Evolutionary conservation across 1,139 yeast species (phyloP), one percentile per base, ranked within the genome.

Genomic region (Komagataea norvegica): DNA sequence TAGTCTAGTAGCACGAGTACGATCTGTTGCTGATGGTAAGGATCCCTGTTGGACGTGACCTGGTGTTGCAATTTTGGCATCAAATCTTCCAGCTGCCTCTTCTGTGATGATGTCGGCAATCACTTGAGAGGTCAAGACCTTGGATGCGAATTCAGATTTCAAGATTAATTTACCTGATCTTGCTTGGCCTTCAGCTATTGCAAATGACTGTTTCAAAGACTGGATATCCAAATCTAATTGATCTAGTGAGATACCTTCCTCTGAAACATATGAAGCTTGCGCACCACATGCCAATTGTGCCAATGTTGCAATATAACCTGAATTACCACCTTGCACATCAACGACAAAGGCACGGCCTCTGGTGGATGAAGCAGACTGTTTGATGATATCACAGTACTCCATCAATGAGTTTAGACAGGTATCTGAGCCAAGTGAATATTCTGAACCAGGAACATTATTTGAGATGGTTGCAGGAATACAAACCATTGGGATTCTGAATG

Each of bases 361-460:
- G 4, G 96, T 82, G 17, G 97, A 87, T 16, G 96, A 79, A 3
- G 98, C 97, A 33, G 91, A 79, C 66, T 88, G 97, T 64, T 89
- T 88, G 49, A 91, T 85, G 21, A 87, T 88, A 61, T 91, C 98
- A 70, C 97, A 89, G 67, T 91, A 91, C 42, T 80, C 74, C 57
- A 88, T 88, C 60, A 91, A 73, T 25, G 93, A 76, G 62, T 91
- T 91, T 65, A 91, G 69, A 67, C 97, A 89, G 8, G 98, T 91
- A 57, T 91, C 97, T 24, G 91, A 69, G 43, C 98, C 98, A 39
- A 91, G 67, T 1, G 96, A 87, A 62, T 87, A 88, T 63, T 91
- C 96, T 3, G 96, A 81, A 43, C 97, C 98, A 11, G 98, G 98
- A 36, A 91, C 97, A 55, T 91, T 91, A 62, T 91, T 91, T n/a